Conservation (phyloP, 2,329 filamentous ascomycete species). For the Aspergillus japonicus region DNA sequence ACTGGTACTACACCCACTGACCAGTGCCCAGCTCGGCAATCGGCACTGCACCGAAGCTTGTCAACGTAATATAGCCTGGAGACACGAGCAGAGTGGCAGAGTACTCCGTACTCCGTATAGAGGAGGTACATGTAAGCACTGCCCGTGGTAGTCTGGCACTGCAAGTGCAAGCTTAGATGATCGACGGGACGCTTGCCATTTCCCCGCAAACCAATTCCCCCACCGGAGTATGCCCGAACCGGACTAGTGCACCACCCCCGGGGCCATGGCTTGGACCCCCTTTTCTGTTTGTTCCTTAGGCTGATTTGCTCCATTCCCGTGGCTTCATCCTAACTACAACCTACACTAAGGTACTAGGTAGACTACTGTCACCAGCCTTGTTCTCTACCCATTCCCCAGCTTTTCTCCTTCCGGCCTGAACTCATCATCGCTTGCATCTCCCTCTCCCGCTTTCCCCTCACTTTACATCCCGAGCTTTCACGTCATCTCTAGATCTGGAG, state of each 20-base stretch:
- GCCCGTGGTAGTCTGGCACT: not conserved
- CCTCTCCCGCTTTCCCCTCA: not conserved
- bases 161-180: slow-evolving; percentile 5
- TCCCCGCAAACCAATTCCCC: slow-evolving; percentile 21
- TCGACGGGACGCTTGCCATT: not conserved
- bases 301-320: not conserved
- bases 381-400: too few species aligned
- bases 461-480: not conserved
- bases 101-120: too few species aligned
- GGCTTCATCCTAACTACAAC: slow-evolving; percentile 5
- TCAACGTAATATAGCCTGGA: not conserved
- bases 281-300: not conserved
- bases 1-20: too few species aligned
- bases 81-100: too few species aligned
- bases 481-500: not conserved
- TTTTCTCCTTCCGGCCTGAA: not conserved
- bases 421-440: not conserved
- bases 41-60: not conserved
- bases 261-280: slow-evolving; percentile 2
- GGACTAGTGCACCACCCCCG: slow-evolving; percentile 9
- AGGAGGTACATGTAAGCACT: slow-evolving; percentile 8
- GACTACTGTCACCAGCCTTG: not conserved
- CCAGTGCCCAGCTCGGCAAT: not conserved
- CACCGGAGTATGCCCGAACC: slow-evolving; percentile 30
- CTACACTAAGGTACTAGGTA: too few species aligned